Conservation (phyloP, 192 early-diverging fungal genomes). For the Mortierella claussenii region DNA sequence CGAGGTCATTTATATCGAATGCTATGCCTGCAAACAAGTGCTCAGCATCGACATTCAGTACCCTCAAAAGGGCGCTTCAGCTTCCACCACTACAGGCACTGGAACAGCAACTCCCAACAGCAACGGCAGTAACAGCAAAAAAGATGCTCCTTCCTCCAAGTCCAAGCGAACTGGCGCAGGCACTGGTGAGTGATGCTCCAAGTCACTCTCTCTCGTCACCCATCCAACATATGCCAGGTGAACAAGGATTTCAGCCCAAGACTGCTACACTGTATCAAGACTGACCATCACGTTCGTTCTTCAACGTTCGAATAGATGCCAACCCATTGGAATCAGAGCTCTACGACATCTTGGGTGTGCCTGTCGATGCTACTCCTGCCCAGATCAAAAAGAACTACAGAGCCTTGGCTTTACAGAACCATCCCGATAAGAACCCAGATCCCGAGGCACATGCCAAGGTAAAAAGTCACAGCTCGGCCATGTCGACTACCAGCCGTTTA, state of each 20-base stretch:
- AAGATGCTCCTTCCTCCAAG: slow-evolving; percentile 11
- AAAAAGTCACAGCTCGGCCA: slow-evolving; percentile 6
- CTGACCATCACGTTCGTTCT: too few relatives aligned
- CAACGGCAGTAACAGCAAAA: slow-evolving; percentile 24
- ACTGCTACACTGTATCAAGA: too few relatives aligned
- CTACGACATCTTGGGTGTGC: slow-evolving; percentile 90
- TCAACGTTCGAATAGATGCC: too few relatives aligned
- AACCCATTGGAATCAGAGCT: slow-evolving; percentile 84
- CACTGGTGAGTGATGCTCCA: slow-evolving; percentile 24
- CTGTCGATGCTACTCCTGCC: slow-evolving; percentile 74
- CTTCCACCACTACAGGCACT: slow-evolving; percentile 26
- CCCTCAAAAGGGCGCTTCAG: slow-evolving; percentile 44
- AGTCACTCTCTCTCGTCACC: too few relatives aligned
- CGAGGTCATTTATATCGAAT: slow-evolving; percentile 60
- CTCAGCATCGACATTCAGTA: slow-evolving; percentile 54
- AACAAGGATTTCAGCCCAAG: too few relatives aligned
- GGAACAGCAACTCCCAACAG: slow-evolving; percentile 8
- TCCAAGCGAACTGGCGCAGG: slow-evolving; percentile 37
- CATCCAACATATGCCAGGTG: too few relatives aligned
- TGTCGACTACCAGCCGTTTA: not conserved
- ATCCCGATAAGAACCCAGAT: slow-evolving; percentile 90
- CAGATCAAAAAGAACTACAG: slow-evolving; percentile 97
- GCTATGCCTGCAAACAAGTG: slow-evolving; percentile 63
- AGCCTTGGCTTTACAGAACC: slow-evolving; percentile 81
- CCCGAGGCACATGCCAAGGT: slow-evolving; percentile 78